phyloP scores from a whole-genome alignment of 129 eudicot genomes.

The Arctium lappa region DNA sequence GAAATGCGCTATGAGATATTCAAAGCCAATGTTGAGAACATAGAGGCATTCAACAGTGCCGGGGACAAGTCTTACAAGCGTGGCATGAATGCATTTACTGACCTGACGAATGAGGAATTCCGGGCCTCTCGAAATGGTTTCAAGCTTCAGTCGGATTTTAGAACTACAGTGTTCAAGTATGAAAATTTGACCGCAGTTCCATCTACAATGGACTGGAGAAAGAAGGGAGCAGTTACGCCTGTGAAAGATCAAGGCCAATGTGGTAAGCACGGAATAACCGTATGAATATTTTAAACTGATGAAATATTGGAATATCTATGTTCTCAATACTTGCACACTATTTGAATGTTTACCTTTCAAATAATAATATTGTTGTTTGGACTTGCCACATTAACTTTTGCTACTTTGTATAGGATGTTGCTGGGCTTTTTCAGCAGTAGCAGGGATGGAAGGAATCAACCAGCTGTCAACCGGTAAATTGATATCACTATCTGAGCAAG shows the following conservation, averaged over 20 bases:
- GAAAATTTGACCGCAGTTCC: constrained; percentile 16
- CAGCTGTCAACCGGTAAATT: too few relatives aligned
- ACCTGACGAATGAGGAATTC: constrained; percentile 24
- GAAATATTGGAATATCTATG: too few relatives aligned
- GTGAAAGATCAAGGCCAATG: too few relatives aligned
- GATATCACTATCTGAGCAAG: too few relatives aligned
- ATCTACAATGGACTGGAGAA: too few relatives aligned
- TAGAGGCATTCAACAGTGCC: constrained; percentile 12
- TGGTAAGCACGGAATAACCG: too few relatives aligned
- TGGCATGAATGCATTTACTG: constrained; percentile 22
- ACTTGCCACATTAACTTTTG: neutral
- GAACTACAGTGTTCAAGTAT: constrained; percentile 1
- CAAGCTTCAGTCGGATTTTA: neutral
- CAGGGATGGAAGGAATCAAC: constrained; percentile 19
- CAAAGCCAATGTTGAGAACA: constrained; percentile 14
- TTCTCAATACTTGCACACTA: too few relatives aligned
- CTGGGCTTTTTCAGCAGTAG: constrained; percentile 29
- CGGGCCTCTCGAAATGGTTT: constrained; percentile 14
- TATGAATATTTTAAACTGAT: too few relatives aligned
- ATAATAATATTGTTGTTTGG: neutral
- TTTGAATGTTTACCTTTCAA: neutral
- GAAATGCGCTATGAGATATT: constrained; percentile 23
- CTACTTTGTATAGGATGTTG: constrained; percentile 16
- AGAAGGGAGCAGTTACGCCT: too few relatives aligned
- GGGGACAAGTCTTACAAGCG: constrained; percentile 15